phyloP scores from a whole-genome alignment of 1,284 basidiomycete species.

The Cryptococcus depauperatus region DNA sequence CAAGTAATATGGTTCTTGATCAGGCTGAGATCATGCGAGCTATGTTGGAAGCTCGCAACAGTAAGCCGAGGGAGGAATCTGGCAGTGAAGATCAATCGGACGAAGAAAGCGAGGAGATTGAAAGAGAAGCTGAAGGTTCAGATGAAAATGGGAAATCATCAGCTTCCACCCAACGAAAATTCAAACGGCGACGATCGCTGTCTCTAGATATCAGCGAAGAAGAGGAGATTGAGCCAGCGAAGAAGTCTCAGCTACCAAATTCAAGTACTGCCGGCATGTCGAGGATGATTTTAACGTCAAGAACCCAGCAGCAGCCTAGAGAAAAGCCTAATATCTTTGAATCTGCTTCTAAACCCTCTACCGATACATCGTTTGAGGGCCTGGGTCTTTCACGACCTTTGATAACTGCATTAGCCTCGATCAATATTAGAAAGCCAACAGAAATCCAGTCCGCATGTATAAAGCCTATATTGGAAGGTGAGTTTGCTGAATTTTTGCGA shows the following conservation, averaged over 20 bases:
- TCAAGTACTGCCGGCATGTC: conserved; percentile 3
- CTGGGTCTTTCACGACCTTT: conserved; percentile 69
- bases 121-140: conserved; percentile 10
- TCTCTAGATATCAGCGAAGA: conserved; percentile 3
- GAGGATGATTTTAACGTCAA: conserved; percentile 4
- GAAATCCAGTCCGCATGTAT: conserved; percentile 86
- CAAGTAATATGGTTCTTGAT: conserved; percentile 19
- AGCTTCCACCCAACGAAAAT: neutral
- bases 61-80: conserved; percentile 10
- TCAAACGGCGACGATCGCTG: conserved; percentile 6
- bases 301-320: neutral
- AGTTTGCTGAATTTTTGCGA: conserved; percentile 9
- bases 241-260: conserved; percentile 9
- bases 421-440: conserved; percentile 82
- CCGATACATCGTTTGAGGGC: conserved; percentile 58
- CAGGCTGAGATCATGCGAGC: conserved; percentile 34
- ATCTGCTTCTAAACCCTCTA: conserved; percentile 59
- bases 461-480: conserved; percentile 72
- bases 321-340: conserved; percentile 47
- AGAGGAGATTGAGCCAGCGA: conserved; percentile 1
- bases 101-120: conserved; percentile 5
- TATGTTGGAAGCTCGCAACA: conserved; percentile 42
- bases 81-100: conserved; percentile 9
- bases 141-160: conserved; percentile 1
- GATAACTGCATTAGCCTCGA: conserved; percentile 61